phyloP scores from a whole-genome alignment of 495 filamentous ascomycete species.

The Delitschia confertaspora region DNA sequence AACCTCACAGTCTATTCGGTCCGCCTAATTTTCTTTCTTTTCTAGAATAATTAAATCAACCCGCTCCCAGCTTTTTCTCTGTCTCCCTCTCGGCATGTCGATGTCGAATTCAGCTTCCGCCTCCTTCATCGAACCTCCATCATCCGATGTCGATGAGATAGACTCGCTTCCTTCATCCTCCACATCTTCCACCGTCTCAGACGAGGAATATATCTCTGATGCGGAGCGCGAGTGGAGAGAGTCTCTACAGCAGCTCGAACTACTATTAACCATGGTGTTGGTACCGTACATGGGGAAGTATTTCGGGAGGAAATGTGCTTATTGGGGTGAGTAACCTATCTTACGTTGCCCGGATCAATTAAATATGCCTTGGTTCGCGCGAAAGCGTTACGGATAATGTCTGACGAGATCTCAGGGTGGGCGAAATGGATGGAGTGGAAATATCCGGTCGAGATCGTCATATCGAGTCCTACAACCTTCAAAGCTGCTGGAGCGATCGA shows the following conservation, averaged over 20 bases:
- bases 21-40: background rate
- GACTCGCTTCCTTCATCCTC: slow-evolving; percentile 72
- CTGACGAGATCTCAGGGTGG: too few species aligned
- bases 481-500: slow-evolving; percentile 58
- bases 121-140: slow-evolving; percentile 21
- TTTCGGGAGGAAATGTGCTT: slow-evolving; percentile 84
- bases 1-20: too few species aligned
- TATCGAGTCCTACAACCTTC: slow-evolving; percentile 50
- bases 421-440: slow-evolving; percentile 69
- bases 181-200: slow-evolving; percentile 45
- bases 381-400: slow-evolving; percentile 8
- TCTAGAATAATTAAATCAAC: background rate
- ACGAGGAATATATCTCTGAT: slow-evolving; percentile 37
- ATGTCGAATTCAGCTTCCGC: slow-evolving; percentile 26
- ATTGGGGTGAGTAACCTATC: slow-evolving; percentile 65
- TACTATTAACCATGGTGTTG: slow-evolving; percentile 85
- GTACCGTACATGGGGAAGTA: slow-evolving; percentile 91
- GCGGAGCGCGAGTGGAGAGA: slow-evolving; percentile 92
- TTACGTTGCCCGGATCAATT: background rate
- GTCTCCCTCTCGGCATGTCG: slow-evolving; percentile 19
- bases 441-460: slow-evolving; percentile 57
- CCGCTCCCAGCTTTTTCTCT: slow-evolving; percentile 9
- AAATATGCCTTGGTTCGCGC: background rate
- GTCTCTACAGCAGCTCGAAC: slow-evolving; percentile 82
- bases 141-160: slow-evolving; percentile 53